These are phyloP conservation scores for Candida sp. DNA, from an alignment of 1,139 yeast species.

Conservation along the genomic window DNA sequence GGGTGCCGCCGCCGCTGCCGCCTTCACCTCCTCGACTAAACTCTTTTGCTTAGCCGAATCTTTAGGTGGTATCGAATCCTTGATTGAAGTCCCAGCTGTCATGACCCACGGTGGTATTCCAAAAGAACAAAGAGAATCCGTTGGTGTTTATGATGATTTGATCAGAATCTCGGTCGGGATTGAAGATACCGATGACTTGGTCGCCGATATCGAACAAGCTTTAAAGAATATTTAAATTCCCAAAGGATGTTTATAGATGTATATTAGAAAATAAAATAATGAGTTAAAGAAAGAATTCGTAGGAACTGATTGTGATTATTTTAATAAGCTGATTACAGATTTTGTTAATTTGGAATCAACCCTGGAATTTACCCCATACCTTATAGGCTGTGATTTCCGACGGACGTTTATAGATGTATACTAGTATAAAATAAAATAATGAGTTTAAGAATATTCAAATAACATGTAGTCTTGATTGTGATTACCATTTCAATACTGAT, in stretches of 20 bases:
- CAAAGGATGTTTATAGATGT: background rate
- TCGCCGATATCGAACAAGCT: slow-evolving; percentile 73
- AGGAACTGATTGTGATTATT: background rate
- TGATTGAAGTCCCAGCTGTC: slow-evolving; percentile 85
- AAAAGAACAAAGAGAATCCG: slow-evolving; percentile 70
- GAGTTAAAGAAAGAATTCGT: background rate
- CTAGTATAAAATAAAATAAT: background rate
- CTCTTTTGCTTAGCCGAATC: slow-evolving; percentile 87
- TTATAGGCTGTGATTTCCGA: background rate
- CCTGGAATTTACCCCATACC: background rate
- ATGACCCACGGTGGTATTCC: slow-evolving; percentile 96
- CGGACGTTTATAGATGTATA: background rate
- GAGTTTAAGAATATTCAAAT: background rate
- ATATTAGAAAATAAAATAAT: background rate
- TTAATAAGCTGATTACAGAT: background rate
- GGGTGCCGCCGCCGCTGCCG: slow-evolving; percentile 73
- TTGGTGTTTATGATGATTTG: slow-evolving; percentile 81
- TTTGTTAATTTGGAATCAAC: no score
- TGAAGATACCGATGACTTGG: slow-evolving; percentile 77
- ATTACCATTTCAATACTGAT: background rate
- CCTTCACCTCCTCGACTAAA: slow-evolving; percentile 71
- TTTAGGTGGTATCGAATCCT: slow-evolving; percentile 85
- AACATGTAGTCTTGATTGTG: background rate
- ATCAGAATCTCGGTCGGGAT: slow-evolving; percentile 85
- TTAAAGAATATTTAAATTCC: slow-evolving; percentile 18